Conservation (phyloP, 129 eudicot genomes). For the Smallanthus sonchifolius region DNA sequence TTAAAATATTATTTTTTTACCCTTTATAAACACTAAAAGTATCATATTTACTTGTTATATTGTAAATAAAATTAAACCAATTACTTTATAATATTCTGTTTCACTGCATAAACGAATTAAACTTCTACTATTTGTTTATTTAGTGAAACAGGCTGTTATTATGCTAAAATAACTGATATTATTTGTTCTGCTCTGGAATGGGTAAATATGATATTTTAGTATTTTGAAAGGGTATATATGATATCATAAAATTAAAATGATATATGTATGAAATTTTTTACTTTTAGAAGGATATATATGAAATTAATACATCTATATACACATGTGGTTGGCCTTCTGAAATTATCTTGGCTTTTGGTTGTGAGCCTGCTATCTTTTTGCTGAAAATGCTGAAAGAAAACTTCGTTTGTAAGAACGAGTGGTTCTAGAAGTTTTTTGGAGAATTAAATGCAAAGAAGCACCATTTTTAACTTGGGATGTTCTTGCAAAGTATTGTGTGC, state of each 20-base stretch:
- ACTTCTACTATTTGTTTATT: background rate
- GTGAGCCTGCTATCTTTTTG: too few species aligned
- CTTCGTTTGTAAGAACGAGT: too few species aligned
- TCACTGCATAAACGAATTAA: background rate
- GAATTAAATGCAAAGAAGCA: background rate
- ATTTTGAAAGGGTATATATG: background rate
- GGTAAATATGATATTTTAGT: background rate
- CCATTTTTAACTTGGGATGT: background rate
- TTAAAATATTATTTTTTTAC: background rate
- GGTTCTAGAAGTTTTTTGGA: too few species aligned
- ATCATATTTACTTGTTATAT: background rate
- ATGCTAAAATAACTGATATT: background rate
- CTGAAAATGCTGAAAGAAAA: too few species aligned
- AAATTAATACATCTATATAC: too few species aligned
- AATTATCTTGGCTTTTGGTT: too few species aligned
- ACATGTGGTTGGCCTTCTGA: too few species aligned
- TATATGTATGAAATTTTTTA: background rate
- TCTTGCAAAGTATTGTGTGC: background rate
- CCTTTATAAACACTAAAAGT: background rate
- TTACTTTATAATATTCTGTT: background rate
- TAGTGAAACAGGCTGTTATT: background rate
- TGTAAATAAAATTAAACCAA: background rate
- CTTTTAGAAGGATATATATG: background rate
- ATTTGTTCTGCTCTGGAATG: background rate
- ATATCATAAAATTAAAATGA: background rate